Evolutionary conservation across 2,329 filamentous ascomycete genomes (phyloP).

Genomic region (Hymenotorrendiella dingleyae): DNA sequence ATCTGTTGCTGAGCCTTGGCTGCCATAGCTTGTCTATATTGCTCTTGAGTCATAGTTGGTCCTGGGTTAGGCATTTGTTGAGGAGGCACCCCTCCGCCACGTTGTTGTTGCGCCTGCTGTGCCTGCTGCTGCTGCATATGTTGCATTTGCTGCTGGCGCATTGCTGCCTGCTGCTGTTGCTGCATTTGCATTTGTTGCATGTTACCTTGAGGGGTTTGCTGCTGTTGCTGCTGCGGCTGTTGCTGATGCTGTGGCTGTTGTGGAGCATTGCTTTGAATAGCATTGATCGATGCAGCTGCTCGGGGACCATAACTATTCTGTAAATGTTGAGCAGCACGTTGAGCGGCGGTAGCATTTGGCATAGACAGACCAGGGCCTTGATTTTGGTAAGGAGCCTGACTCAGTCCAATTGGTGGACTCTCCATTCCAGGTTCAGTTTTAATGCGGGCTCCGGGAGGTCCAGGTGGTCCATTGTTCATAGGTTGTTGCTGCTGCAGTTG

Average conservation of each 20-base stretch:
- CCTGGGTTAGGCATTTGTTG: constrained; percentile 6
- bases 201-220: constrained; percentile 20
- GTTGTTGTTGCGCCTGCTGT: constrained; percentile 29
- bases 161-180: constrained; percentile 2
- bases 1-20: constrained; percentile 17
- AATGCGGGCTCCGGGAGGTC: constrained; percentile 30
- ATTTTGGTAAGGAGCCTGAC: constrained; percentile 13
- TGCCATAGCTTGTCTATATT: constrained; percentile 29
- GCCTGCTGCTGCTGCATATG: constrained; percentile 28
- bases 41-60: constrained; percentile 16
- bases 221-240: constrained; percentile 9
- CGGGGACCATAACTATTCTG: constrained; percentile 55
- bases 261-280: constrained; percentile 39
- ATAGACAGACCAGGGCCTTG: constrained; percentile 29
- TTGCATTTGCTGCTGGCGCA: constrained; percentile 15
- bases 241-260: constrained; percentile 24
- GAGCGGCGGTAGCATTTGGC: constrained; percentile 39
- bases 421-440: constrained; percentile 40
- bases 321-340: constrained; percentile 51
- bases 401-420: constrained; percentile 7
- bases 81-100: constrained; percentile 4
- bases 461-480: constrained; percentile 20
- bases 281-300: constrained; percentile 61
- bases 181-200: constrained; percentile 6
- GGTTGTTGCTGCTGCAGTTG: constrained; percentile 17